Evolutionary conservation across 345 rosid species (phyloP).

Genomic region (Hibiscus tridactylites): DNA sequence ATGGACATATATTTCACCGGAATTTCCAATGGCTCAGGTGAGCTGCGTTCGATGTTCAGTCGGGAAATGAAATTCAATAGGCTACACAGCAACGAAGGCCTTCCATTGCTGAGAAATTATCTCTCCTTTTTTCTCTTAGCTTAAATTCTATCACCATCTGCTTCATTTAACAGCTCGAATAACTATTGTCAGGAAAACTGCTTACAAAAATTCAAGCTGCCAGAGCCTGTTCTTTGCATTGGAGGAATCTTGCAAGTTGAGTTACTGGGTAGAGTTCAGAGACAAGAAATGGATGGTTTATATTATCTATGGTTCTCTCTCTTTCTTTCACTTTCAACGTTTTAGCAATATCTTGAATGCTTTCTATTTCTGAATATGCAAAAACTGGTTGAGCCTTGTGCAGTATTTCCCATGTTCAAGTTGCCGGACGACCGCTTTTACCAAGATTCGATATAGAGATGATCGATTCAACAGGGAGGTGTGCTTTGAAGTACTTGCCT

Average conservation of each 20-base stretch:
- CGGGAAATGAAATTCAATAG: background rate
- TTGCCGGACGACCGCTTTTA: conserved; percentile 23
- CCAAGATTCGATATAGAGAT: background rate
- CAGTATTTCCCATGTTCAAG: conserved; percentile 19
- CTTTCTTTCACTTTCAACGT: background rate
- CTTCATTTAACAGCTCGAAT: conserved; percentile 2
- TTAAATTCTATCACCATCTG: background rate
- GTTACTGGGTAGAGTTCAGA: conserved; percentile 3
- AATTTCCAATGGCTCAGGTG: conserved; percentile 36
- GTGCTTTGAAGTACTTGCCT: conserved; percentile 7
- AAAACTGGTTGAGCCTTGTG: conserved; percentile 16
- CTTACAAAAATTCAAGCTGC: conserved; percentile 12
- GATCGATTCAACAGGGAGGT: conserved; percentile 1
- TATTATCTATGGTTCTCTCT: conserved; percentile 6
- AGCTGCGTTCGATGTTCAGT: background rate
- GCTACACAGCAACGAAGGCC: background rate
- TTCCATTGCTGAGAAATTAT: background rate
- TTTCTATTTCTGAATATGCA: background rate
- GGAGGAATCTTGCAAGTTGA: conserved; percentile 13
- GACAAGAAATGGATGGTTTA: conserved; percentile 11
- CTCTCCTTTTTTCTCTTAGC: too few species aligned
- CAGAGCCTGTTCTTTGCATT: conserved; percentile 9
- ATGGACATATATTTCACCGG: conserved; percentile 37
- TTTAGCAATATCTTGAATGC: background rate
- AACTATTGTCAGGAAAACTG: conserved; percentile 1